A percentile compares a stretch with the other conserved stretches of the same genome.
Evolutionary conservation across 2,329 filamentous ascomycete genomes (phyloP).

Genomic region (Phyllosticta citrichinensis): DNA sequence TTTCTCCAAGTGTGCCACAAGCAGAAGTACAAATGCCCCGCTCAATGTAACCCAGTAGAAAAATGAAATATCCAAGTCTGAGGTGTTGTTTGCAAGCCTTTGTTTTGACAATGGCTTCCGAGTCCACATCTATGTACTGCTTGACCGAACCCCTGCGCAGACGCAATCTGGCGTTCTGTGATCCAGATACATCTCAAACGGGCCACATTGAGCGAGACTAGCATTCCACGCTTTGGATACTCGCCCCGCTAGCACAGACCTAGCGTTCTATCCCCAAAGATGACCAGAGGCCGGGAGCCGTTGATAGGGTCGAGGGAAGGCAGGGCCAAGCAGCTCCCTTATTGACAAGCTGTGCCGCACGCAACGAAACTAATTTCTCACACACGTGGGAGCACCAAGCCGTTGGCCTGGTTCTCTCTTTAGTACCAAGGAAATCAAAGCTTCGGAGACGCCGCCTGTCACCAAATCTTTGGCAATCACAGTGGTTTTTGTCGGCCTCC

Average conservation of each 20-base stretch:
- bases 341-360: conserved; percentile 5
- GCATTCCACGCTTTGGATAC: neutral
- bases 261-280: neutral
- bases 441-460: conserved; percentile 6
- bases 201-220: conserved; percentile 7
- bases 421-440: conserved; percentile 1
- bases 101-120: neutral
- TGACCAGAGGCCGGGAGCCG: neutral
- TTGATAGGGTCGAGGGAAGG: neutral
- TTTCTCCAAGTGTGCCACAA: neutral
- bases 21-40: neutral
- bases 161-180: neutral
- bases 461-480: neutral
- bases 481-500: neutral
- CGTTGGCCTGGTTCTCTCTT: conserved; percentile 2
- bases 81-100: neutral
- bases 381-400: conserved; percentile 5
- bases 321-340: neutral
- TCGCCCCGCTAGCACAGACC: conserved; percentile 7
- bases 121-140: neutral
- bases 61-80: neutral
- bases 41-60: neutral
- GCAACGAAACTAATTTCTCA: conserved; percentile 4
- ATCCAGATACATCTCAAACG: conserved; percentile 9
- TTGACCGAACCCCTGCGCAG: neutral